phyloP scores from a whole-genome alignment of 2,329 filamentous ascomycete species.

The Claviceps africana region DNA sequence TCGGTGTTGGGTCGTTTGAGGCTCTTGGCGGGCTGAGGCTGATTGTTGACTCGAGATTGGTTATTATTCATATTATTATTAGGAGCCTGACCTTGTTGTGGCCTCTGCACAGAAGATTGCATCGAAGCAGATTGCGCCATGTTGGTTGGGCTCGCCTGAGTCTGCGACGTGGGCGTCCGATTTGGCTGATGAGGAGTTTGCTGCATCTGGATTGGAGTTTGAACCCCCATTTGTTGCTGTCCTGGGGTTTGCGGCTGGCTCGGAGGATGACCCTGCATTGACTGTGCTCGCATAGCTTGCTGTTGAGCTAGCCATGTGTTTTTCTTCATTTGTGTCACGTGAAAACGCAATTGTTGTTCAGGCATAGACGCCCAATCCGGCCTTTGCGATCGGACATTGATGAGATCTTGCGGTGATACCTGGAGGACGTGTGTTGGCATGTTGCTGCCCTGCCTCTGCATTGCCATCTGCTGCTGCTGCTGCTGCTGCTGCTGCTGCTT shows the following conservation, averaged over 20 bases:
- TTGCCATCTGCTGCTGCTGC: constrained; percentile 10
- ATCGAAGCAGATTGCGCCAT: constrained; percentile 27
- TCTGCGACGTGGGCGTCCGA: constrained; percentile 23
- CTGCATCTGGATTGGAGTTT: constrained; percentile 15
- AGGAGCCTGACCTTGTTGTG: constrained; percentile 13
- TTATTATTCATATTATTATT: constrained; percentile 1
- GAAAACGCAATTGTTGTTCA: constrained; percentile 20
- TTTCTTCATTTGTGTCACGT: constrained; percentile 21
- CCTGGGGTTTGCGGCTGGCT: constrained; percentile 7
- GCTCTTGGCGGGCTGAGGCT: constrained; percentile 23
- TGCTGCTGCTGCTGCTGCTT: constrained; percentile 12
- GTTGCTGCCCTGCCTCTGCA: constrained; percentile 13
- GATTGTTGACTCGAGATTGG: constrained; percentile 12
- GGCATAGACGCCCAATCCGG: constrained; percentile 15
- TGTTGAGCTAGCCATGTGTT: constrained; percentile 19
- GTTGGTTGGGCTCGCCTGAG: constrained; percentile 24
- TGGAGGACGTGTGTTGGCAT: constrained; percentile 20
- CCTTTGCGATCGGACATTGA: constrained; percentile 15
- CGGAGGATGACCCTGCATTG: constrained; percentile 12
- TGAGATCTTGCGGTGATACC: constrained; percentile 20
- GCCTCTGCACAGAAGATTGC: constrained; percentile 17
- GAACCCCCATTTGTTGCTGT: constrained; percentile 9
- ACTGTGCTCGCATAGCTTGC: constrained; percentile 10
- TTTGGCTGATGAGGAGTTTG: constrained; percentile 39
- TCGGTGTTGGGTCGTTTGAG: constrained; percentile 38